Base-by-base conservation (phyloP, 2,329 filamentous ascomycete species). In the Fusarium udum region DNA sequence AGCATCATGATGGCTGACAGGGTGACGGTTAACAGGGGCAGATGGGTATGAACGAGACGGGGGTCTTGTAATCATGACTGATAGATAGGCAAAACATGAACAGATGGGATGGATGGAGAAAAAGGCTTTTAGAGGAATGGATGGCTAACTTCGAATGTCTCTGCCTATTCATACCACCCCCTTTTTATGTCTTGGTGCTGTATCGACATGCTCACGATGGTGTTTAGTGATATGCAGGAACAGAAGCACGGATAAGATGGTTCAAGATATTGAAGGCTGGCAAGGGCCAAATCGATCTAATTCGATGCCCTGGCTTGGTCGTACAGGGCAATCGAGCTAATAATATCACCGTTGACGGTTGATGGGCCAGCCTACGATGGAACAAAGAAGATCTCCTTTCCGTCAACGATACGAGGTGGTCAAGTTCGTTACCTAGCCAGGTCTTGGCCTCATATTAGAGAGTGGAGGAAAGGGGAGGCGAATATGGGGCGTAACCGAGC, bases 301-400 rank as follows among this genome's bases (percentile, higher is more conserved):
- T 66, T 53, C 63, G 34, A 26, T n/a, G 51, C 65, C 70, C 70
- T 59, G 45, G 51, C 52, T 55, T 55, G 51, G 72, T 75, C 45
- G 72, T 73, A 63, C 70, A 74, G 71, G 71, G 71, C 66, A 73
- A 73, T 73, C 57, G 67, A 73, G 66, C 71, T 62, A 73, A 63
- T 64, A 64, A 52, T 51, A 58, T 53, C 43, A 42, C 49, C 24
- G 26, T 36, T 49, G 31, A 51, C 62, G 62, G 62, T 74, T 74
- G 72, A 61, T 70, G 69, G 69, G 59, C 67, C 68, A 70, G 65
- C 49, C 49, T 43, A 48, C 42, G 52, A 28, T 61, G 40, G 52
- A 51, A 46, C 37, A 63, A 57, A 67, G 61, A 55, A 62, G 70
- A 66, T 73, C 46, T 60, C 67, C 43, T 53, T 59, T 66, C 60